These are phyloP conservation scores for Fusarium sp. DNA, from an alignment of 2,329 filamentous ascomycete genomes.

Conservation along the genomic window DNA sequence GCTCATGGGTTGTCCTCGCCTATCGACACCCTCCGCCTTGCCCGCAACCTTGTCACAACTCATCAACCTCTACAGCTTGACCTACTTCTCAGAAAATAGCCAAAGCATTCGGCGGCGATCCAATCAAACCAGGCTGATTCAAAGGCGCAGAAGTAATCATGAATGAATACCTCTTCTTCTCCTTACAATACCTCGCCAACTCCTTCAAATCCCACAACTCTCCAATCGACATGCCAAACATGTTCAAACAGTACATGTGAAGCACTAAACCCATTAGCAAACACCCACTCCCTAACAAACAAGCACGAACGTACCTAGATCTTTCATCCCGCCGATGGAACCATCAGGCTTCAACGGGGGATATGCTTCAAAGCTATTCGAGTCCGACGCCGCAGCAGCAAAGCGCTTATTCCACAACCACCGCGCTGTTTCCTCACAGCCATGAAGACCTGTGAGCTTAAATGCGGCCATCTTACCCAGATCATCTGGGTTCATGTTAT, in stretches of 20 bases:
- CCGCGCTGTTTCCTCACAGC: conserved; percentile 64
- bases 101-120: conserved; percentile 41
- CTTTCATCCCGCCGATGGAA: conserved; percentile 46
- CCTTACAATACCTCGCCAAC: conserved; percentile 65
- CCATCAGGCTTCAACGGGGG: conserved; percentile 63
- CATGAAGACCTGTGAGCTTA: conserved; percentile 58
- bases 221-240: conserved; percentile 67
- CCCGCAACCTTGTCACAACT: no score
- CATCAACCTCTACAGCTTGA: no score
- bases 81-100: conserved; percentile 37
- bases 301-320: conserved; percentile 51
- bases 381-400: conserved; percentile 73
- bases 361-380: conserved; percentile 72
- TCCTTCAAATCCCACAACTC: conserved; percentile 68
- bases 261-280: conserved; percentile 51
- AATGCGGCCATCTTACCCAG: conserved; percentile 50
- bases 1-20: no score
- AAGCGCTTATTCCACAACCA: conserved; percentile 80
- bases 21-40: no score
- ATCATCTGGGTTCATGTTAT: conserved; percentile 56
- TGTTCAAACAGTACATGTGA: conserved; percentile 61
- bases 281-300: accelerated
- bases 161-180: conserved; percentile 68
- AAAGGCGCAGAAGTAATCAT: conserved; percentile 71
- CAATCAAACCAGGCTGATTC: conserved; percentile 48